Evolutionary conservation across 768 basidiomycete species (phyloP), one percentile per base, ranked within the genome.

Genomic region (Kwoniella botswanensis): DNA sequence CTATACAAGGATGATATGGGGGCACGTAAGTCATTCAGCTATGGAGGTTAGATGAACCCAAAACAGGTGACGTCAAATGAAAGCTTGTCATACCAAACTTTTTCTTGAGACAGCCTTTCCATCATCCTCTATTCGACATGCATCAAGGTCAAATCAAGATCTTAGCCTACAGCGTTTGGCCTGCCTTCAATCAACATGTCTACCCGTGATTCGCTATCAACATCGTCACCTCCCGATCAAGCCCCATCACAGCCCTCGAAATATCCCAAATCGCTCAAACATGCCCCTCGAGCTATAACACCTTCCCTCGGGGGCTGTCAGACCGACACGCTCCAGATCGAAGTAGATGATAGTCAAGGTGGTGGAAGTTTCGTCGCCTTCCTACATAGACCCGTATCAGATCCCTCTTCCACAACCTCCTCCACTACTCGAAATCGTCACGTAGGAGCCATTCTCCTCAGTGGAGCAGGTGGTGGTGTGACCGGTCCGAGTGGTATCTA

Each of bases 401-500:
- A 18, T 55, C 11, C n/a, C 24, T 55, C 54, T 55, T 52, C 50
- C 21, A 21, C 17, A 52, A 52, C 15, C 21, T 52, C 50, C 50
- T 35, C 35, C 35, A 35, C 0, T 7, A 6, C 7, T 35, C 35
- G 35, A 35, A 1, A 35, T 35, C 6, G 35, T 35, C 35, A n/a
- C 21, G 54, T 55, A 55, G 54, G 54, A 18, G 54, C 24, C 1
- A n/a, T 55, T 11, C 21, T 55, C 11, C 54, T 55, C 12, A 55
- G 58, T 21, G 58, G 58, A 10, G 60, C 41, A 44, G 60, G 41
- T 15, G 42, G 60, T 24, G 62, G 62, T 7, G 18, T 44, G 21
- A 50, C 44, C 21, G 43, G 62, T 46, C 62, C 44, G 12, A 63
- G 62, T 22, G 62, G 62, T 63, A 41, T 63, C 10, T 50, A 21